A percentile compares a stretch with the other conserved stretches of the same genome.
These are phyloP conservation scores for Phenoliferia sp. DNA, from an alignment of 1,284 basidiomycete genomes.

Conservation along the genomic window DNA sequence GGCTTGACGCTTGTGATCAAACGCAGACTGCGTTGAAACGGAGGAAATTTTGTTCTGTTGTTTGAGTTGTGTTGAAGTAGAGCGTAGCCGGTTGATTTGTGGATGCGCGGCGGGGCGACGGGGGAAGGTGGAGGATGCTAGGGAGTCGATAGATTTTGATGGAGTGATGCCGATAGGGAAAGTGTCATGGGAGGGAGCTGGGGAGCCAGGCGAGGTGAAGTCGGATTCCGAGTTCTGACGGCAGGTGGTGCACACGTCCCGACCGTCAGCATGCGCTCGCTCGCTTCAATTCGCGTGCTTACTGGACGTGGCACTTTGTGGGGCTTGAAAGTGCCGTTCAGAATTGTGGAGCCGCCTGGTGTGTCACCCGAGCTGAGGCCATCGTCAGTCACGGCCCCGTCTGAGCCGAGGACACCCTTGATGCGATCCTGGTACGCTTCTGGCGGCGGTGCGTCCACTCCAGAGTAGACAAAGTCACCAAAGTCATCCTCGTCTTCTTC, in stretches of 20 bases:
- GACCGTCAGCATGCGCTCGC: neutral
- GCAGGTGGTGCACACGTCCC: neutral
- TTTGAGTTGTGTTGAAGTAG: conserved; percentile 22
- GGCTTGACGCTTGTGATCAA: conserved; percentile 20
- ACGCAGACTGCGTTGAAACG: conserved; percentile 25
- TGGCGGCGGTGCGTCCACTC: neutral
- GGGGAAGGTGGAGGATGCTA: conserved; percentile 22
- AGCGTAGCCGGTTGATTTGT: conserved; percentile 32
- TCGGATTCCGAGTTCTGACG: neutral
- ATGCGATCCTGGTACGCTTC: conserved; percentile 9
- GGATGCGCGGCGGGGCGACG: conserved; percentile 33
- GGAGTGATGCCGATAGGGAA: conserved; percentile 2
- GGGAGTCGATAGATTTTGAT: conserved; percentile 4
- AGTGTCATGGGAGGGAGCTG: conserved; percentile 11
- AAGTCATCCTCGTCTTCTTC: conserved; percentile 10
- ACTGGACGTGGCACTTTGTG: neutral
- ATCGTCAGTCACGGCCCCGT: neutral
- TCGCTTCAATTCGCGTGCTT: neutral
- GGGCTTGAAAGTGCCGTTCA: neutral
- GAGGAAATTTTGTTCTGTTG: conserved; percentile 25
- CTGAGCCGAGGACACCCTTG: conserved; percentile 4
- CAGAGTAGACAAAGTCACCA: conserved; percentile 28
- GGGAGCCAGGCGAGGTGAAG: neutral
- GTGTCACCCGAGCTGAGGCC: neutral
- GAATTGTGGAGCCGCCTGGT: neutral